Evolutionary conservation across 495 filamentous ascomycete genomes (phyloP).

Genomic region (Staphylotrichum tortipilum): DNA sequence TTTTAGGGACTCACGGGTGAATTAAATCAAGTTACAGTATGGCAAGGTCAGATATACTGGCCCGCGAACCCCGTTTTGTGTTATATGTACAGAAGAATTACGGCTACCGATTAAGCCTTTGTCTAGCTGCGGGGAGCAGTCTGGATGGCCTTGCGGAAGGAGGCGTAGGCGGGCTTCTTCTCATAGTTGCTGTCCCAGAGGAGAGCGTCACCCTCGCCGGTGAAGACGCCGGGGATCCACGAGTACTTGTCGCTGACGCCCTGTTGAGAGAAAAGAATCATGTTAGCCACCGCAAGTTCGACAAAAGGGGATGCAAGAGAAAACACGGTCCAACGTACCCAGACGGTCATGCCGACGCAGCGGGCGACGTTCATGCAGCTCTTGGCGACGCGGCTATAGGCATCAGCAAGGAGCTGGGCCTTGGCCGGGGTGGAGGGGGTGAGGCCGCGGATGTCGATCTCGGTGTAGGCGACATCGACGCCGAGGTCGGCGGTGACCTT

Average conservation of each 20-base stretch:
- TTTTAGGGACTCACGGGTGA: no score
- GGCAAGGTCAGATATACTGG: no score
- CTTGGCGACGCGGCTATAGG: slow-evolving; percentile 24
- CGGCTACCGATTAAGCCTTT: no score
- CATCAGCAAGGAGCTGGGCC: slow-evolving; percentile 19
- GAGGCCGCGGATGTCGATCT: slow-evolving; percentile 50
- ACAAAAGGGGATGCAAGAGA: no score
- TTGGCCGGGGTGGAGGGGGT: slow-evolving; percentile 35
- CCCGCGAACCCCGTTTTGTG: no score
- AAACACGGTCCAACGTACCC: slow-evolving; percentile 14
- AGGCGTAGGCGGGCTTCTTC: slow-evolving; percentile 48
- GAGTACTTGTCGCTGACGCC: slow-evolving; percentile 44
- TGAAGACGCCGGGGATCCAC: slow-evolving; percentile 51
- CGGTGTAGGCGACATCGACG: slow-evolving; percentile 53
- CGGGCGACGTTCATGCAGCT: slow-evolving; percentile 48
- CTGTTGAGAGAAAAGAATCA: slow-evolving; percentile 13
- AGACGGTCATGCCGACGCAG: slow-evolving; percentile 63
- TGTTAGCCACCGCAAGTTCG: not conserved
- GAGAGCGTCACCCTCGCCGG: slow-evolving; percentile 43
- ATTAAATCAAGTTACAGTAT: no score
- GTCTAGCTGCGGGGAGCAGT: no score
- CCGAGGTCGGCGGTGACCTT: slow-evolving; percentile 38
- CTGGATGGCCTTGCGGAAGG: slow-evolving; percentile 12
- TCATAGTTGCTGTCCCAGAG: slow-evolving; percentile 43
- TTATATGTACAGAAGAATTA: no score